phyloP scores from a whole-genome alignment of 148 eudicot genomes.

The Bassia scoparia region DNA sequence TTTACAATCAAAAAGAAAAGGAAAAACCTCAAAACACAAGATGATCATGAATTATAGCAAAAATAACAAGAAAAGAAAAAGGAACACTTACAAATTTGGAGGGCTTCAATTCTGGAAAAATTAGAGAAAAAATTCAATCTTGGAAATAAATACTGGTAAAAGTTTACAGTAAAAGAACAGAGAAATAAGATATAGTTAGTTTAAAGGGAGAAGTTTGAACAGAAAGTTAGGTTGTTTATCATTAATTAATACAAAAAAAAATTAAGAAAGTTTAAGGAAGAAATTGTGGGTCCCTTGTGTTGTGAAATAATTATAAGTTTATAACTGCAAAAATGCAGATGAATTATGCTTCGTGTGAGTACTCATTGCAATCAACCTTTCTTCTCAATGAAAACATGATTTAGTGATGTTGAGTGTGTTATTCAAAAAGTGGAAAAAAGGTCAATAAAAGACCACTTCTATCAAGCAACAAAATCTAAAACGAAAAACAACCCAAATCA shows the following conservation, averaged over 20 bases:
- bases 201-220: slow-evolving; percentile 15
- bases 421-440: too few species aligned
- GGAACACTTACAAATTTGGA: slow-evolving; percentile 30
- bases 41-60: background rate
- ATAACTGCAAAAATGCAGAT: too few species aligned
- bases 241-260: background rate
- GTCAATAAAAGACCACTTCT: too few species aligned
- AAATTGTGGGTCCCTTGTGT: background rate
- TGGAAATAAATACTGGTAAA: background rate
- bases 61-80: background rate
- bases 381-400: too few species aligned
- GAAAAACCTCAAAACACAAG: background rate
- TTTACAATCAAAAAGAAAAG: background rate
- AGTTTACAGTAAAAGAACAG: background rate
- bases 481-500: too few species aligned
- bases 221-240: slow-evolving; percentile 29
- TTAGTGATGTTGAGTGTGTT: too few species aligned
- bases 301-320: too few species aligned
- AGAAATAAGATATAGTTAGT: background rate
- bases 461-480: too few species aligned
- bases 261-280: background rate
- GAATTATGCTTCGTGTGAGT: too few species aligned
- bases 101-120: slow-evolving; percentile 19
- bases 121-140: background rate
- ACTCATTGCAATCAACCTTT: too few species aligned